Base-by-base conservation (phyloP, 768 basidiomycete genomes). In the Austroboletus festivus region DNA sequence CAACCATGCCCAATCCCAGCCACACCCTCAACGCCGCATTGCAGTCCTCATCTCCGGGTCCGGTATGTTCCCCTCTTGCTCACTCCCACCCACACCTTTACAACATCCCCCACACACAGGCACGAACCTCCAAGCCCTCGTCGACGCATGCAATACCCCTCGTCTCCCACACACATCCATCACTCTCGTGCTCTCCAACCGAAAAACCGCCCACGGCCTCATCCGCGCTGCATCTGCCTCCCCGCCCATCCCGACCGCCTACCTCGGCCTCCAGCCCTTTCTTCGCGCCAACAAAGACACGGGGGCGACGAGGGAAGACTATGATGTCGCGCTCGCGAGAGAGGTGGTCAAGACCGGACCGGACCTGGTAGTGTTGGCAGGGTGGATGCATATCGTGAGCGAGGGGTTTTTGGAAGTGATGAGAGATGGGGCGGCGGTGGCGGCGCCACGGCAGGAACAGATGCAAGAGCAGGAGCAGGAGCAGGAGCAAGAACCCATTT, bases 371-470 rank as follows among this genome's bases (percentile, higher is more conserved):
- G 89, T 98, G 7, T 76, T 98, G n/a, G 96, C 95, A 0, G 96
- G 96, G 0, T 99, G 93, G 91, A 97, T 99, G 95, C 94, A 98
- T 61, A 90, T 98, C 59, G 77, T 97, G 50, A 83, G 85, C 48
- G 85, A 89, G 44, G 72, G 71, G 0, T 97, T 97, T 67, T 68
- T 98, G 50, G 80, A 89, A 18, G 73, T 82, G 26, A 64, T 90
- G 62, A 50, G 56, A 2, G 52, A 43, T 72, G 76, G 79, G 7
- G 59, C 67, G 16, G 64, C 64, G 8, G 28, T 47, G 3, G 19
- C 23, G 0, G 3, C 33, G 8, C 19, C 38, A 11, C 8, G 13
- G 7, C 8, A 13, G 11, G 10, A 3, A 7, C 31, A 33, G 31
- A 7, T 13, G 12, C 15, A 7, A 7, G 31, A 33, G 31, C n/a